These are phyloP conservation scores for Pluteus cervinus DNA, from an alignment of 768 basidiomycete species.

Conservation along the genomic window DNA sequence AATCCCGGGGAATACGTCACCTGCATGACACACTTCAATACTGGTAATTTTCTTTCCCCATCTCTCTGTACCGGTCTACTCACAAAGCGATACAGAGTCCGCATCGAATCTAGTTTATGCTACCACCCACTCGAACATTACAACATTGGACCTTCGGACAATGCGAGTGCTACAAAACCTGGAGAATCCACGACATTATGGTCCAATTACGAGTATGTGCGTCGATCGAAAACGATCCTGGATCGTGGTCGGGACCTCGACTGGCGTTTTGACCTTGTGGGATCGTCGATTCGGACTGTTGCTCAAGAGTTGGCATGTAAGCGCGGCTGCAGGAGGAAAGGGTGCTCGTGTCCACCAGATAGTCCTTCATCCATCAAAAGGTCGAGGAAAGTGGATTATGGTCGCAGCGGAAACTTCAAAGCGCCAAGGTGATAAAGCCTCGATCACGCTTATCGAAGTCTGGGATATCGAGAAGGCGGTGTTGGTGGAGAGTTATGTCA, in stretches of 20 bases:
- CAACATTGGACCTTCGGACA: conserved; percentile 76
- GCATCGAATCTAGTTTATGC: conserved; percentile 82
- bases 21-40: conserved; percentile 66
- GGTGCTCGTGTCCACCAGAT: conserved; percentile 66
- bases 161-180: conserved; percentile 73
- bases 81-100: conserved; percentile 32
- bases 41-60: conserved; percentile 3
- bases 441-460: conserved; percentile 66
- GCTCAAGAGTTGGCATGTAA: conserved; percentile 83
- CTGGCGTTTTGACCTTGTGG: conserved; percentile 85
- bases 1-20: conserved; percentile 76
- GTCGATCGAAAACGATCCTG: conserved; percentile 81
- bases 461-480: conserved; percentile 87
- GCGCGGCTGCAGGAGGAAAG: conserved; percentile 43
- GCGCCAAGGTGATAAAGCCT: conserved; percentile 33
- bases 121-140: conserved; percentile 74
- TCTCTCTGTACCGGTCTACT: neutral
- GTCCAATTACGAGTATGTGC: conserved; percentile 82
- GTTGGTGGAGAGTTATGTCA: conserved; percentile 76
- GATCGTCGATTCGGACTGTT: conserved; percentile 91
- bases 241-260: conserved; percentile 84
- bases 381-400: conserved; percentile 86
- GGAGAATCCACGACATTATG: conserved; percentile 81
- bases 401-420: conserved; percentile 63
- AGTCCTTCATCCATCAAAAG: conserved; percentile 79